These are phyloP conservation scores for Chrysosporium queenslandicum DNA, from an alignment of 2,329 filamentous ascomycete genomes.

Conservation along the genomic window DNA sequence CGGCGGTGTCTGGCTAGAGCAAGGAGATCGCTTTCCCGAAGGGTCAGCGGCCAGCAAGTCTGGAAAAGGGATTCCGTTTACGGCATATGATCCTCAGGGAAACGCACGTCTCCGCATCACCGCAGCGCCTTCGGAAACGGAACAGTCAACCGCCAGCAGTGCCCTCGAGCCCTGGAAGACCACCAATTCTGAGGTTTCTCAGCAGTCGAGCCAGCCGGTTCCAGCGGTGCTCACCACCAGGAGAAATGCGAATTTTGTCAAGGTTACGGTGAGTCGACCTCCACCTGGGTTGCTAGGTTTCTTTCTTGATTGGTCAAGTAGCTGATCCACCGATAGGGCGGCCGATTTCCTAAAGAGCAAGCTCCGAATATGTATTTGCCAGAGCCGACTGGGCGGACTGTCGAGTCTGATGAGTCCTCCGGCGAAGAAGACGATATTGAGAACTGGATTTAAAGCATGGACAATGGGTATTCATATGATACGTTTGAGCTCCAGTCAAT, in stretches of 20 bases:
- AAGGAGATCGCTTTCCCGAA: slow-evolving; percentile 2
- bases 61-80: slow-evolving; percentile 14
- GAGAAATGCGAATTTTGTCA: slow-evolving; percentile 20
- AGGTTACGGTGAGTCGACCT: slow-evolving; percentile 19
- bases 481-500: too few species aligned
- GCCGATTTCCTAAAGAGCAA: slow-evolving; percentile 18
- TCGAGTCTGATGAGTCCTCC: slow-evolving; percentile 21
- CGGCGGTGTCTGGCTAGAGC: slow-evolving; percentile 18
- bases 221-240: slow-evolving; percentile 1
- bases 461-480: too few species aligned
- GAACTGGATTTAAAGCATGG: slow-evolving; percentile 20
- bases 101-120: slow-evolving; percentile 16
- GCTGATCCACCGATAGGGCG: slow-evolving; percentile 12
- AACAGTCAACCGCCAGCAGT: slow-evolving; percentile 13
- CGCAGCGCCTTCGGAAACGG: slow-evolving; percentile 14
- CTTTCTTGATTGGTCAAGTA: too few species aligned
- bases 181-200: not conserved
- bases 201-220: not conserved
- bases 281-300: too few species aligned
- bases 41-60: not conserved
- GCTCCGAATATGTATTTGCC: slow-evolving; percentile 18
- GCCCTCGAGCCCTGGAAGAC: slow-evolving; percentile 18
- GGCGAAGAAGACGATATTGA: slow-evolving; percentile 19
- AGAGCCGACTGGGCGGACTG: slow-evolving; percentile 16
- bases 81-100: slow-evolving; percentile 19